Base-by-base conservation (phyloP, 306 rosid species). In the Cucurbita pepo region DNA sequence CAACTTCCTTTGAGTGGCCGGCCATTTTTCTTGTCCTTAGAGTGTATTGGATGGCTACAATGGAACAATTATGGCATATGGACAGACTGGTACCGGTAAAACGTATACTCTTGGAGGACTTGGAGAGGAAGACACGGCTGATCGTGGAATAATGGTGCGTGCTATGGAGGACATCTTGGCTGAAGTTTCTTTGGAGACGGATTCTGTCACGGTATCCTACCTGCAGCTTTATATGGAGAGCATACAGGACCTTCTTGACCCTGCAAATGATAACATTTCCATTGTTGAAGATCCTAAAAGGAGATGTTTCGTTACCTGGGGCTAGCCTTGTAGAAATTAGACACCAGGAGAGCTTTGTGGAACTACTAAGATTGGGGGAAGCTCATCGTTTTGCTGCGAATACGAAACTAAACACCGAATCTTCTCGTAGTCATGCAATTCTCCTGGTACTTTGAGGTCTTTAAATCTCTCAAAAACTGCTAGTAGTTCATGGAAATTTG, bases 141-240 rank as follows among this genome's bases (percentile, higher is more conserved):
- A 91, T 54, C 97, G 99, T 79, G 99, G 99, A 79, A 95, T 95
- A 80, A 95, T 91, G 97, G 99, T 95, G 73, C 95, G 99, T 18
- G 96, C 99, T 58, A 89, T 95, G 99, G 97, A 95, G 80, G 97
- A 95, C 78, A 91, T 89, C 76, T 81, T 95, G 61, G 90, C 96
- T 47, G 89, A 83, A 81, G 88, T 89, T 72, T 91, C 89, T 69
- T 77, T 76, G 67, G 99, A 89, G 79, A 84, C 82, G 2, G 95
- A 95, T 84, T 86, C 96, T 43, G 78, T 95, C 51, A 84, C 88
- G 13, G 99, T 91, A 80, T 91, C 96, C 48, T 95, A 91, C 82
- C 69, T 95, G 79, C 99, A 95, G 99, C 99, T 95, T 74, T 95
- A 95, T 83, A 95, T 95, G 97, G 99, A 95, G 86, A 89, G 93